phyloP scores from a whole-genome alignment of 2,329 filamentous ascomycete genomes.

The Xylariales sp. region DNA sequence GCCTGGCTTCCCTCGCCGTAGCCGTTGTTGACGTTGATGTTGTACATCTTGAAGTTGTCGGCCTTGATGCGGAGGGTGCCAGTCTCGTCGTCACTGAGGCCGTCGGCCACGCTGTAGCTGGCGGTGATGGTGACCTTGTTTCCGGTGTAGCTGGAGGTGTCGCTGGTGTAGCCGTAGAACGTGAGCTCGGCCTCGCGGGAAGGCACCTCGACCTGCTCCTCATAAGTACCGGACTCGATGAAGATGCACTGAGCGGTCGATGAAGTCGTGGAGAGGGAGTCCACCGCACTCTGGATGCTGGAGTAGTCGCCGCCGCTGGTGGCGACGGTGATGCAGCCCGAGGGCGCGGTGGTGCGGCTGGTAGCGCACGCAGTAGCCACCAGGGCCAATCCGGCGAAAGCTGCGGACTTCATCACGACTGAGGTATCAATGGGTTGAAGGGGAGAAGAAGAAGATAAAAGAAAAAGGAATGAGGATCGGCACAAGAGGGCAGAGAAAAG shows the following conservation, averaged over 20 bases:
- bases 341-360: constrained; percentile 33
- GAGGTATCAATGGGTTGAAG: too few species aligned
- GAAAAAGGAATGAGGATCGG: too few species aligned
- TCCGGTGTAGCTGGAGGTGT: constrained; percentile 44
- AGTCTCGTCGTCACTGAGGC: constrained; percentile 47
- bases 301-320: constrained; percentile 28
- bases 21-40: constrained; percentile 47
- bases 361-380: constrained; percentile 19
- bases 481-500: too few species aligned
- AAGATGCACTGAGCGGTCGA: constrained; percentile 54
- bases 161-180: constrained; percentile 54
- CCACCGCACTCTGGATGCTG: constrained; percentile 50
- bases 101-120: constrained; percentile 39
- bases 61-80: constrained; percentile 40
- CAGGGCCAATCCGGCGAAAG: constrained; percentile 10
- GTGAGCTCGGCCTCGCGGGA: constrained; percentile 42
- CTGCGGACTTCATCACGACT: constrained; percentile 13
- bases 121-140: constrained; percentile 54
- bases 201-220: constrained; percentile 53
- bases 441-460: too few species aligned
- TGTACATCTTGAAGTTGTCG: constrained; percentile 54
- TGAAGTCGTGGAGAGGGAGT: constrained; percentile 47
- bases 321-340: constrained; percentile 44
- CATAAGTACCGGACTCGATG: constrained; percentile 55
- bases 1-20: constrained; percentile 42